These are phyloP conservation scores for Micromonas commoda DNA, from an alignment of 139 green algal species.

Conservation along the genomic window DNA sequence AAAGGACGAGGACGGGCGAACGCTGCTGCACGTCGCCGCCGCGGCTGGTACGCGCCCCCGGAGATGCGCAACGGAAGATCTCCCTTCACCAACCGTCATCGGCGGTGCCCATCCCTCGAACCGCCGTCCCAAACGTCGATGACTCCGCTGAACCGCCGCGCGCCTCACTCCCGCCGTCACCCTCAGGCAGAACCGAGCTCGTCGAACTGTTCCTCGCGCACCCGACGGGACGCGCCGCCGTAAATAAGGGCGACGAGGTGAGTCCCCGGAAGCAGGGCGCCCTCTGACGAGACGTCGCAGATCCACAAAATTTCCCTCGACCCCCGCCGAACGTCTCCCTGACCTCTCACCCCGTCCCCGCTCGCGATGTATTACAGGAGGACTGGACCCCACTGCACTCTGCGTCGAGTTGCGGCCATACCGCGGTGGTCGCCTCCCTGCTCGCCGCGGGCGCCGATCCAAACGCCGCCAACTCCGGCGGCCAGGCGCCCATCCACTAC, in stretches of 20 bases:
- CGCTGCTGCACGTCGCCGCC: slow-evolving; percentile 1
- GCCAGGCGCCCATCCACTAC: slow-evolving; percentile 1
- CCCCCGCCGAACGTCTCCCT: neutral
- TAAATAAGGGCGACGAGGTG: neutral
- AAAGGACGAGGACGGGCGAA: slow-evolving; percentile 10
- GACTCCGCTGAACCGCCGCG: too few relatives aligned
- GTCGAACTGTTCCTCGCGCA: slow-evolving; percentile 34
- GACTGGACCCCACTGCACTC: slow-evolving; percentile 16
- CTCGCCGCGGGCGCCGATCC: neutral
- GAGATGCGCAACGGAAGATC: too few relatives aligned
- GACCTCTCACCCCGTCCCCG: neutral
- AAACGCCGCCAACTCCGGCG: neutral
- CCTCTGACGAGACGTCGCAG: too few relatives aligned
- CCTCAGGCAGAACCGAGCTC: neutral
- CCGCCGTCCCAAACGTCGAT: too few relatives aligned
- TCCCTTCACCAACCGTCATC: too few relatives aligned
- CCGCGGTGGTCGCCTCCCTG: neutral
- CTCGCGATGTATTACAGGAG: neutral
- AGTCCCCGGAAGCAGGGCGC: too few relatives aligned
- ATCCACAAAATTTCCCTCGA: too few relatives aligned
- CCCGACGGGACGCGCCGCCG: slow-evolving; percentile 44
- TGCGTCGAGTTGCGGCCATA: neutral
- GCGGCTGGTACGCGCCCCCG: neutral
- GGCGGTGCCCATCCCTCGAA: too few relatives aligned
- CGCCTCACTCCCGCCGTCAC: neutral